Evolutionary conservation across 78 protist species (phyloP).

Genomic region (slime mould (Dictyostelium discoideum)): dicty_2.7 NC_007090.3:4925001-4925500

Average conservation of each 20-base stretch:
- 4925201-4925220: constrained; percentile 4
- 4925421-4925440: not conserved
- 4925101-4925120: constrained; percentile 43
- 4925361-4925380: not conserved
- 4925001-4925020: too few species aligned
- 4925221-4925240: not conserved
- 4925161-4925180: constrained; percentile 4
- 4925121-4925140: constrained; percentile 19
- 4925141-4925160: not conserved
- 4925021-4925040: too few species aligned
- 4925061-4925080: not conserved
- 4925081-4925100: not conserved
- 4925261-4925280: not conserved
- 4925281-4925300: not conserved
- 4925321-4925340: not conserved
- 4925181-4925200: constrained; percentile 28
- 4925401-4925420: not conserved
- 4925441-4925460: not conserved
- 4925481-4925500: not conserved
- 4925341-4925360: not conserved
- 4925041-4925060: too few species aligned
- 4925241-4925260: not conserved
- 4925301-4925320: not conserved
- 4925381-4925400: not conserved
- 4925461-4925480: not conserved